Evolutionary conservation across 768 basidiomycete species (phyloP), one percentile per base, ranked within the genome.

Genomic region (Mycena haematopus): DNA sequence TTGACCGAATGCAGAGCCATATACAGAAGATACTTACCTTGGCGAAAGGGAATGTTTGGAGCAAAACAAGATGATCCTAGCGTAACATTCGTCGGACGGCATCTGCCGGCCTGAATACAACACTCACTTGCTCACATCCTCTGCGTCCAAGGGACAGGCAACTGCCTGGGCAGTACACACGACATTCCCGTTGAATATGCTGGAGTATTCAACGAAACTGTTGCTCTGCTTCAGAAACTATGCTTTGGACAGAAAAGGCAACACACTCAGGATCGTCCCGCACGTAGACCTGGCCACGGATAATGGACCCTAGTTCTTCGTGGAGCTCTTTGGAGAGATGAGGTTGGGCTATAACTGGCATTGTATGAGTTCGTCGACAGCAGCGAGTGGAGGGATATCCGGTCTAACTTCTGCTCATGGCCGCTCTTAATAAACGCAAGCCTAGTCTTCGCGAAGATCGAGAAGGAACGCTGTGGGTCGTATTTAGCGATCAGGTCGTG

Each of bases 101-200:
- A 29, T 14, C 29, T 54, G 42, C 27, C 19, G 35, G 22, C 6
- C 14, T 25, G 21, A 42, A 24, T 2, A 40, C 24, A 29, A 42
- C 56, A 77, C 88, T 72, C 72, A 93, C 89, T 83, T 83, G 83
- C 90, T 92, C 49, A 96, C 87, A 71, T 96, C 92, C 61, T 86
- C 80, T 1, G 93, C 91, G 65, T 93, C 89, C 31, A 88, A 71
- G 1, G 95, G 93, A 56, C 87, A 88, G 0, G 82, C 87, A 15
- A 94, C 84, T 11, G 86, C 87, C 65, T 84, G 78, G 11, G 92
- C 83, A 1, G 74, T 66, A 29, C 84, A 80, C 47, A 83, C 77
- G 38, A 93, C 83, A 58, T 90, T 90, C 6, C 91, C 92, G 66
- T 94, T 94, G 80, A 93, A 94, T 57, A 93, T 81, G 35, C 73